These are phyloP conservation scores for Debaryomyces subglobosus DNA, from an alignment of 1,139 yeast species.

Conservation along the genomic window DNA sequence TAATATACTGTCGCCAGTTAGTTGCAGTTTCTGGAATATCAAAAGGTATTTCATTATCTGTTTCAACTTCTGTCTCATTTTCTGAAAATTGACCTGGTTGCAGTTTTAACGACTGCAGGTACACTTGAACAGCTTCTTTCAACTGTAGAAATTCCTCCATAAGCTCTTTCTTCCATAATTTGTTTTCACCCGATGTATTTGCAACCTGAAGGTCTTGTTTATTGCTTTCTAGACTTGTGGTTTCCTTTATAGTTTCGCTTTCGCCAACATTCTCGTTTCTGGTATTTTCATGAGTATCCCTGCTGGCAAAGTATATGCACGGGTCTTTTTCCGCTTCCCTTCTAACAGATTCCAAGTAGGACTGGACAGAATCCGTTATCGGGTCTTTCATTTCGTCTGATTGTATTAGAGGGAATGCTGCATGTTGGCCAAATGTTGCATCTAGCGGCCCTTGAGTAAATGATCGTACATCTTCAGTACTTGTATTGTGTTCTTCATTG, in stretches of 20 bases:
- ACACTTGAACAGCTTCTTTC: slow-evolving; percentile 9
- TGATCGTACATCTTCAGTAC: not conserved
- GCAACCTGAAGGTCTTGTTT: slow-evolving; percentile 6
- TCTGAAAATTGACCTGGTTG: not conserved
- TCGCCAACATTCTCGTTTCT: not conserved
- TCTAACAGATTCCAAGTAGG: slow-evolving; percentile 33
- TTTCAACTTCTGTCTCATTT: not conserved
- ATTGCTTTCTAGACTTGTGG: not conserved
- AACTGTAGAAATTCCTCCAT: slow-evolving; percentile 12
- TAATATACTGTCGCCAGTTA: slow-evolving; percentile 35
- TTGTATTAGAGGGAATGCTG: slow-evolving; percentile 26
- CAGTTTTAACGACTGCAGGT: slow-evolving; percentile 1
- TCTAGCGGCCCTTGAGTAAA: slow-evolving; percentile 13
- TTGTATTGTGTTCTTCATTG: not conserved
- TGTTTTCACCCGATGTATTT: slow-evolving; percentile 6
- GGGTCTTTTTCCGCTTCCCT: slow-evolving; percentile 33
- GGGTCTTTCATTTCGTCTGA: slow-evolving; percentile 14
- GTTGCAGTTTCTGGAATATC: slow-evolving; percentile 31
- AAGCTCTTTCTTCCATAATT: slow-evolving; percentile 9
- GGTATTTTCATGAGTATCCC: not conserved
- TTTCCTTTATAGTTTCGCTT: not conserved
- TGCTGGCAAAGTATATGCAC: slow-evolving; percentile 19
- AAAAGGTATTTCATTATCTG: not conserved
- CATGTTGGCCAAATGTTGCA: slow-evolving; percentile 25
- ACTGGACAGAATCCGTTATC: slow-evolving; percentile 22